Base-by-base conservation (phyloP, 805 yeast species). In the Pichia nakasei region DNA sequence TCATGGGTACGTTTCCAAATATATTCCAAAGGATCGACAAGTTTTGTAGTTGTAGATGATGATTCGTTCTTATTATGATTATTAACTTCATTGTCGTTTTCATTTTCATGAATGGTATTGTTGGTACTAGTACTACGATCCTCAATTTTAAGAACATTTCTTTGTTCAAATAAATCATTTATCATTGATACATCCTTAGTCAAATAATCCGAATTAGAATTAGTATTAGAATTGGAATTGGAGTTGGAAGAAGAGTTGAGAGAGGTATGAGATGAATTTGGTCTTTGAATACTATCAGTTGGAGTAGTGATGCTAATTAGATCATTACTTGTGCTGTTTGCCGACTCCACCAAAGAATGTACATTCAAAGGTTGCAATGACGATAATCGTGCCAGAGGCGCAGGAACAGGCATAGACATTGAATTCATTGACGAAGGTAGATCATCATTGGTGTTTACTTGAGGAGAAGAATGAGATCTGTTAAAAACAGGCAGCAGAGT, bases 11-110 rank as follows among this genome's bases (percentile, higher is more conserved):
- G 46, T 37, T 49, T 49, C 52, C 52, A 49, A 35, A 49, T 49
- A 3, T 46, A 39, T 38, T 49, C 52, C 6, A 49, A 29, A 12
- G 52, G 52, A 44, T 49, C 52, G 22, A 49, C 50, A 29, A 49
- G 18, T 7, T 43, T 40, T n/a, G 19, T 29, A 22, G 21, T 20
- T 21, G 33, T 26, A n/a, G n/a, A n/a, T n/a, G n/a, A n/a, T 33
- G 27, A 11, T 6, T 22, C 21, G 5, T 3, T 24, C 8, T 24
- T 24, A 24, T 24, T 24, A 24, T 3, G 5, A 22, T 33, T 39
- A 20, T 24, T 21, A 12, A 33, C 18, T 35, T 35, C 32, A 15
- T 29, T 29, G 15, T 29, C 32, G 13, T 15, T 29, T 9, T 29
- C 32, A 21, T 20, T 27, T 12, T 19, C 29, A 34, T 35, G 20